A percentile compares a stretch with the other conserved stretches of the same genome.
Evolutionary conservation across 176 grass and related monocot species (phyloP).

Genomic region (Neostapfia colusana): DNA sequence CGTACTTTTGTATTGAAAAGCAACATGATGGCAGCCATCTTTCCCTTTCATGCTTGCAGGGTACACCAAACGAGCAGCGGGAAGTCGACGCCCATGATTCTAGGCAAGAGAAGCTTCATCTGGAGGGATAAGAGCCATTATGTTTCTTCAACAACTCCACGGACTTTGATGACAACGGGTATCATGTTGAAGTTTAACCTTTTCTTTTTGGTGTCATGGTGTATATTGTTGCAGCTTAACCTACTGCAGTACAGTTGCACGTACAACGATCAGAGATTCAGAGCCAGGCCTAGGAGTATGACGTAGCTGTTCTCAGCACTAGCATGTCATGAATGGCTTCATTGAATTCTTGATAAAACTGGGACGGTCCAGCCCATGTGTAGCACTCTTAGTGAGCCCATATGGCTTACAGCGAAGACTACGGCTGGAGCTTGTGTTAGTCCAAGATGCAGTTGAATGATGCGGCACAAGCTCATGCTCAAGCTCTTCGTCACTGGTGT

Average conservation of each 20-base stretch:
- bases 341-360: conserved; percentile 24
- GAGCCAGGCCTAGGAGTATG: neutral
- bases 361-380: conserved; percentile 20
- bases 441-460: conserved; percentile 14
- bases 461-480: neutral
- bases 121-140: neutral
- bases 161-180: neutral
- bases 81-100: conserved; percentile 22
- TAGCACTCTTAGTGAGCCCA: conserved; percentile 1
- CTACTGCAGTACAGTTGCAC: neutral
- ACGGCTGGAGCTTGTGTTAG: conserved; percentile 1
- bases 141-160: neutral
- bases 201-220: neutral
- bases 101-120: neutral
- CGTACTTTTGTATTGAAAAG: neutral
- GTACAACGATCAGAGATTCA: neutral
- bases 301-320: conserved; percentile 11
- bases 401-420: conserved; percentile 3
- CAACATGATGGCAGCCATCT: conserved; percentile 25
- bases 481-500: neutral
- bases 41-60: conserved; percentile 16
- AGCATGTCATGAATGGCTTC: conserved; percentile 31
- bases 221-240: neutral
- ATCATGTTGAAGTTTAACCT: neutral
- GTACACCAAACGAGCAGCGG: conserved; percentile 19